These are phyloP conservation scores for Cercospora sesami DNA, from an alignment of 2,329 filamentous ascomycete genomes.

Conservation along the genomic window DNA sequence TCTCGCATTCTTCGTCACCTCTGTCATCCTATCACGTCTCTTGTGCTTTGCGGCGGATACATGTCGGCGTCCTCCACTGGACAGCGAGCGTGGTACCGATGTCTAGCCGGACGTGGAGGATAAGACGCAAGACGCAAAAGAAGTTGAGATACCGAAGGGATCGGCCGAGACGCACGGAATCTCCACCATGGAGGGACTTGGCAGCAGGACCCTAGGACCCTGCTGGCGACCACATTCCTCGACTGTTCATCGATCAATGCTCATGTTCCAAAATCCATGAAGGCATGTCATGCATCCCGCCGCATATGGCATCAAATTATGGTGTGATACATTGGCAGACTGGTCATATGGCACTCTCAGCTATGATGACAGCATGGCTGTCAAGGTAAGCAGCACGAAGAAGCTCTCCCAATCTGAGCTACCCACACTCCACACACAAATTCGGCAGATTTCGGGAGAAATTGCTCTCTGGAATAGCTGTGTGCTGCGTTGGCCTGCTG, in stretches of 20 bases:
- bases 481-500: constrained; percentile 1
- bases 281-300: background rate
- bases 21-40: background rate
- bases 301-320: background rate
- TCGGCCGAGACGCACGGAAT: background rate
- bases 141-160: background rate
- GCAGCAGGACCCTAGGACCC: background rate
- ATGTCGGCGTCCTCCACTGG: background rate
- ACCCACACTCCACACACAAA: background rate
- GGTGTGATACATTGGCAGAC: background rate
- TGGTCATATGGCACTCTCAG: background rate
- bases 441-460: constrained; percentile 4
- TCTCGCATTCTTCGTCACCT: background rate
- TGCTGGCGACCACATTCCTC: background rate
- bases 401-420: background rate
- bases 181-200: background rate
- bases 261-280: background rate
- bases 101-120: background rate
- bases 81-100: background rate
- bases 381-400: background rate
- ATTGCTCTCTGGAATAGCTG: background rate
- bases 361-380: background rate
- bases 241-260: background rate
- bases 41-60: background rate
- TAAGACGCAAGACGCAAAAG: background rate